Base-by-base conservation (phyloP, 148 eudicot species). In the Silene latifolia region DNA sequence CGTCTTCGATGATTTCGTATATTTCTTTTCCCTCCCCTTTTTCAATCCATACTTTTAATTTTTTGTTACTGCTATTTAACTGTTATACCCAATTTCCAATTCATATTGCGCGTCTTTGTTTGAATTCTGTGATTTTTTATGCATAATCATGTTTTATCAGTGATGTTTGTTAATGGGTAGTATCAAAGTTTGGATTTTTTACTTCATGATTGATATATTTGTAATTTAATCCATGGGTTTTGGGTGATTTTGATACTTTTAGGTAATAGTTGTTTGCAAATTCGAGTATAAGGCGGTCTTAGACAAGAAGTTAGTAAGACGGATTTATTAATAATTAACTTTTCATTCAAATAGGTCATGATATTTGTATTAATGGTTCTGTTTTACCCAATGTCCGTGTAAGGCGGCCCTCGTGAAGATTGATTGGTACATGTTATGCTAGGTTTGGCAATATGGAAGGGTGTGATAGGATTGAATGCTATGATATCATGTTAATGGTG, bases 1-100 rank as follows among this genome's bases (percentile, higher is more conserved):
- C 63, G 86, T 90, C 27, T 94, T 92, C 78, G 83, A 96, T 0
- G 98, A 94, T 82, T 94, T 87, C 53, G 97, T 94, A 66, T 79
- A 32, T 48, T 48, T 1, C 10, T 61, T 23, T 29, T 21, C 46
- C 11, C 42, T 54, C 63, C 67, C 57, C 62, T 3, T 20, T 3
- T 53, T 25, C 54, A 12, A 18, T 61, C 56, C 11, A 8, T 4
- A 53, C n/a, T 17, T 17, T 35, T 0, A 32, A 13, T 56, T 14
- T 32, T 3, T 11, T 61, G 7, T 62, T n/a, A 4, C 63, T 42
- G 42, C 3, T 23, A 3, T 32, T 32, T 25, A 17, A 42, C 39
- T 18, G 13, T 39, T 53, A 35, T 12, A 18, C 29, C 20, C 63
- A 44, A 58, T 9, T 9, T 20, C 25, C 54, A 62, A 4, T 23